phyloP scores from a whole-genome alignment of 495 filamentous ascomycete species.

The Friedmanniomyces simplex region DNA sequence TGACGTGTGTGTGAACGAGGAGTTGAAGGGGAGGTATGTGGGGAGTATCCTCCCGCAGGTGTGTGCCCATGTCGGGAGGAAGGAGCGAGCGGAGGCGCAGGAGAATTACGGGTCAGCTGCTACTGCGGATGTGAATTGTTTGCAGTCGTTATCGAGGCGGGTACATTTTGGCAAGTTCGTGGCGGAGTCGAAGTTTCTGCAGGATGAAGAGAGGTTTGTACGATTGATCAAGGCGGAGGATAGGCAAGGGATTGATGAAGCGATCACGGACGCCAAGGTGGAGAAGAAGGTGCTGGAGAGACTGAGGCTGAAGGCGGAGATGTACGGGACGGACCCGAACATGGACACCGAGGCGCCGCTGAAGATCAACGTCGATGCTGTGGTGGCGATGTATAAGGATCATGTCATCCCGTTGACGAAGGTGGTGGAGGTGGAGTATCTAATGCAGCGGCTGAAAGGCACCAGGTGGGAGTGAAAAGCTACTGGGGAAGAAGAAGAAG shows the following conservation, averaged over 20 bases:
- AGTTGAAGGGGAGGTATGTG: constrained; percentile 78
- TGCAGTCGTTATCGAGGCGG: constrained; percentile 83
- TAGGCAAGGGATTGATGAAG: constrained; percentile 66
- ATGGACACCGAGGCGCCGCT: constrained; percentile 41
- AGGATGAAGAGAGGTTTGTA: constrained; percentile 71
- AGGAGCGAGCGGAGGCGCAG: constrained; percentile 61
- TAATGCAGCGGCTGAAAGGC: constrained; percentile 80
- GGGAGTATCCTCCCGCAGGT: constrained; percentile 69
- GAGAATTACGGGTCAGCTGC: constrained; percentile 95
- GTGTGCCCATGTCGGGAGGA: constrained; percentile 59
- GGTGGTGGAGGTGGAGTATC: constrained; percentile 92
- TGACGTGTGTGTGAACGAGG: constrained; percentile 79
- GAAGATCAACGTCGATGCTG: constrained; percentile 89
- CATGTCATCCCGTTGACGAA: constrained; percentile 96
- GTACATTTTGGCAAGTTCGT: constrained; percentile 99
- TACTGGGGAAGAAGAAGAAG: too few relatives aligned
- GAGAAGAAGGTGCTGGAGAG: constrained; percentile 88
- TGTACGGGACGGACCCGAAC: constrained; percentile 86
- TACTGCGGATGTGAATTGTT: constrained; percentile 77
- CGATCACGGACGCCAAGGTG: constrained; percentile 82
- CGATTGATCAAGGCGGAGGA: constrained; percentile 69
- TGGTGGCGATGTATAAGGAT: constrained; percentile 87
- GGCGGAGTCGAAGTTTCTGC: constrained; percentile 91
- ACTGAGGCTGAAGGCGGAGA: constrained; percentile 80
- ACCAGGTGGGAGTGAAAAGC: constrained; percentile 47